Conservation (phyloP, 208 protist species). For the Herpetomonas samuelpessoai region DNA sequence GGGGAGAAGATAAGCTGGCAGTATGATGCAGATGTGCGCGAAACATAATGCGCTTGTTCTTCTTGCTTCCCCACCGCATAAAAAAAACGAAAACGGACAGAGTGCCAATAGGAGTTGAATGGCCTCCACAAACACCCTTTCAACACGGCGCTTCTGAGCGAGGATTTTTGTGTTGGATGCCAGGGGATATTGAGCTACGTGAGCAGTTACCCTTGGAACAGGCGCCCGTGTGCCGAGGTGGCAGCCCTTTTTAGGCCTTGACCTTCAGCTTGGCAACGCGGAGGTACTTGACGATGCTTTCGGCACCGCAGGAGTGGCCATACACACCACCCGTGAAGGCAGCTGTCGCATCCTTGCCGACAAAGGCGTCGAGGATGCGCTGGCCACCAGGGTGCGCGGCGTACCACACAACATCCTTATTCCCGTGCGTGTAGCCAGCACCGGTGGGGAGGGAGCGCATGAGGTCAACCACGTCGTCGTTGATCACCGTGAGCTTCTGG, state of each 20-base stretch:
- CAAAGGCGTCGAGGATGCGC: slow-evolving; percentile 64
- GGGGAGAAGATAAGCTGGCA: background rate
- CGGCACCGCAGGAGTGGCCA: slow-evolving; percentile 57
- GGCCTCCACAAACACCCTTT: no score
- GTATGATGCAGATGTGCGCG: slow-evolving; percentile 8
- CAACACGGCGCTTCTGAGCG: no score
- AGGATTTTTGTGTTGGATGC: no score
- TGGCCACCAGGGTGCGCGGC: slow-evolving; percentile 71
- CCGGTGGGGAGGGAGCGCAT: slow-evolving; percentile 52
- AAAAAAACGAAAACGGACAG: slow-evolving; percentile 1
- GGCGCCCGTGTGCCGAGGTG: no score
- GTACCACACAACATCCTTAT: slow-evolving; percentile 69
- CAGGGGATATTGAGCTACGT: no score
- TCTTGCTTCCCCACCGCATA: background rate
- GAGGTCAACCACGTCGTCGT: slow-evolving; percentile 67
- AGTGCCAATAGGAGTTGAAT: no score
- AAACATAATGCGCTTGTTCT: no score
- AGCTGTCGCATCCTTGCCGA: slow-evolving; percentile 73
- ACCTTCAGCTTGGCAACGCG: slow-evolving; percentile 51
- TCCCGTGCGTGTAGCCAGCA: slow-evolving; percentile 59
- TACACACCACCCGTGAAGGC: slow-evolving; percentile 76
- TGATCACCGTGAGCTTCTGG: slow-evolving; percentile 64
- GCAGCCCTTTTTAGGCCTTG: slow-evolving; percentile 11
- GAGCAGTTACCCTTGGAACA: no score
- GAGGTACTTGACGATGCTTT: slow-evolving; percentile 62